These are phyloP conservation scores for Oryza australiensis DNA, from an alignment of 176 grass and related monocot species.

Conservation along the genomic window DNA sequence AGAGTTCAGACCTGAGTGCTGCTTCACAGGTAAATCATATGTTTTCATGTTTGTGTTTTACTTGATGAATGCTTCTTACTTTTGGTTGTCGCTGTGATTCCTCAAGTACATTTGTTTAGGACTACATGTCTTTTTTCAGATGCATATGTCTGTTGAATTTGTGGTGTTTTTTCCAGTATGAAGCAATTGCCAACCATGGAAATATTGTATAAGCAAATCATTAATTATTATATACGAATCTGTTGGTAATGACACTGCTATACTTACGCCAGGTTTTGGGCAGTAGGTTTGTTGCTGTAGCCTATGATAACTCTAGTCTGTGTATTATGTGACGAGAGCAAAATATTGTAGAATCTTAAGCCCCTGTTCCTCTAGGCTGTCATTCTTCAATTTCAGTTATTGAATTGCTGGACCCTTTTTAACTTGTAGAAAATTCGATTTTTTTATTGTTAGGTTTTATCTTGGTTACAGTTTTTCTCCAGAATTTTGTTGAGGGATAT, in stretches of 20 bases:
- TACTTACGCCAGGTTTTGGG: background rate
- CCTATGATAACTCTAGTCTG: background rate
- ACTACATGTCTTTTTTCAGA: background rate
- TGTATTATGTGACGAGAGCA: background rate
- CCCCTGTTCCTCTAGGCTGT: background rate
- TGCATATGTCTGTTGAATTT: background rate
- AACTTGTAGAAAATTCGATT: background rate
- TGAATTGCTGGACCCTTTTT: background rate
- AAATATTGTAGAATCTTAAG: background rate
- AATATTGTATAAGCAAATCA: background rate
- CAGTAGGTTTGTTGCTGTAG: background rate
- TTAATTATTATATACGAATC: background rate
- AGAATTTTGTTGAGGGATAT: slow-evolving; percentile 11
- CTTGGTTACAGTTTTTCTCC: background rate
- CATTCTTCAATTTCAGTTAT: background rate
- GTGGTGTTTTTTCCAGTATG: background rate
- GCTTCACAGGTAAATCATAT: slow-evolving; percentile 85
- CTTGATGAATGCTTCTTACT: background rate
- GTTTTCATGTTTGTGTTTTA: slow-evolving; percentile 9
- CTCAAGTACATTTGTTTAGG: background rate
- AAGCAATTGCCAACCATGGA: background rate
- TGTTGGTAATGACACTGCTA: background rate
- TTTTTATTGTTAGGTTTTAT: background rate
- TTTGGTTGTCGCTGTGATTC: background rate
- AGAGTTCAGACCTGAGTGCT: slow-evolving; percentile 95